These are phyloP conservation scores for Apocynum venetum DNA, from an alignment of 257 asterid species.

Conservation along the genomic window DNA sequence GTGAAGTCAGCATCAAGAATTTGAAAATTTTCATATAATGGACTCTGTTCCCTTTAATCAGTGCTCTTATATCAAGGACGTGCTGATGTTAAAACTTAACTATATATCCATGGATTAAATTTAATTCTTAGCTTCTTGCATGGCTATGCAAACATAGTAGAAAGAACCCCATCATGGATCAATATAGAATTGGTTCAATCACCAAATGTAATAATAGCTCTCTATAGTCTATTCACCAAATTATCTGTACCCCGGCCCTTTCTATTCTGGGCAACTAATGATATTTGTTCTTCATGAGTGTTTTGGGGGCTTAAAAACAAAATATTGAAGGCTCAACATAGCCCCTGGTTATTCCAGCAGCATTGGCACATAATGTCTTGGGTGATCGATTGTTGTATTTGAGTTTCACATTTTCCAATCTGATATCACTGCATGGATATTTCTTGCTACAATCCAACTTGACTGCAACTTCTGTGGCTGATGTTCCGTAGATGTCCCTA, in stretches of 20 bases:
- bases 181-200: not conserved
- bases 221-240: not conserved
- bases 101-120: not conserved
- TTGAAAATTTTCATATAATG: too few species aligned
- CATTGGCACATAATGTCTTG: constrained; percentile 41
- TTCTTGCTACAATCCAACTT: constrained; percentile 54
- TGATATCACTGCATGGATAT: constrained; percentile 46
- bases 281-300: not conserved
- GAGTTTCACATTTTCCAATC: constrained; percentile 37
- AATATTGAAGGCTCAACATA: constrained; percentile 26
- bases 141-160: not conserved
- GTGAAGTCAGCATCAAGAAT: too few species aligned
- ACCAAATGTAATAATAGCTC: not conserved
- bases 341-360: constrained; percentile 38
- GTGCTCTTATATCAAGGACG: too few species aligned
- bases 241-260: not conserved
- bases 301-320: not conserved
- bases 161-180: not conserved
- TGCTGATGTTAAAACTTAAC: too few species aligned
- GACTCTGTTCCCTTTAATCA: too few species aligned
- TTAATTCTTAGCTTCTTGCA: too few species aligned
- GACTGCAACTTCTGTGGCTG: constrained; percentile 55
- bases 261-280: not conserved
- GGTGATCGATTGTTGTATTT: constrained; percentile 30
- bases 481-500: constrained; percentile 46